Conservation (phyloP, 2,329 filamentous ascomycete genomes). For the Clonostachys rhizophaga region DNA sequence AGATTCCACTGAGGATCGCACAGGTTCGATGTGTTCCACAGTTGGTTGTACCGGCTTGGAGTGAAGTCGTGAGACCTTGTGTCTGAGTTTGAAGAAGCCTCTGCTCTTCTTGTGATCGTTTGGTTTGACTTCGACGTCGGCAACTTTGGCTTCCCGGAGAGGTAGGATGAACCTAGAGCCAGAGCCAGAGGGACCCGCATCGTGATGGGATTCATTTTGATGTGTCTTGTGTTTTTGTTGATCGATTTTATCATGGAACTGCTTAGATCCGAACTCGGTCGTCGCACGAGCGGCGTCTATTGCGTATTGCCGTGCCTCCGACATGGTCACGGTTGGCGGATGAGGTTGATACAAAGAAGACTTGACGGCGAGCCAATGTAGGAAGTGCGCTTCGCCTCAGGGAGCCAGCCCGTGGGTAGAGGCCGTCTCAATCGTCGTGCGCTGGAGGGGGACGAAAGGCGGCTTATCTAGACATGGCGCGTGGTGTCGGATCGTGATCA, state of each 20-base stretch:
- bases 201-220: constrained; percentile 9
- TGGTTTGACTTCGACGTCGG: constrained; percentile 21
- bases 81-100: constrained; percentile 33
- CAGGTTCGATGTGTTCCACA: constrained; percentile 4
- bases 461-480: neutral
- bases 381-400: constrained; percentile 1
- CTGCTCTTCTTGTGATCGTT: constrained; percentile 35
- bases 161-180: constrained; percentile 44
- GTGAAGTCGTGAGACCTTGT: constrained; percentile 26
- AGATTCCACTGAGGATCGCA: constrained; percentile 16
- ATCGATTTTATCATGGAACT: constrained; percentile 58
- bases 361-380: constrained; percentile 9
- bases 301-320: constrained; percentile 23
- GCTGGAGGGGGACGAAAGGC: neutral
- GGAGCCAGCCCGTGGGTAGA: constrained; percentile 5
- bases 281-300: constrained; percentile 57
- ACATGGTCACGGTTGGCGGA: constrained; percentile 17
- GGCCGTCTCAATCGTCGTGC: constrained; percentile 2
- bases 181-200: constrained; percentile 8
- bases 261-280: constrained; percentile 62
- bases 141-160: constrained; percentile 31
- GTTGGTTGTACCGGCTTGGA: constrained; percentile 18
- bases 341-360: constrained; percentile 7
- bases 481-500: neutral
- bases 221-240: constrained; percentile 32